Percentiles rank a stretch among this genome's conserved stretches.
Conservation (phyloP, 306 rosid species). For the Vigna nakashimae region DNA sequence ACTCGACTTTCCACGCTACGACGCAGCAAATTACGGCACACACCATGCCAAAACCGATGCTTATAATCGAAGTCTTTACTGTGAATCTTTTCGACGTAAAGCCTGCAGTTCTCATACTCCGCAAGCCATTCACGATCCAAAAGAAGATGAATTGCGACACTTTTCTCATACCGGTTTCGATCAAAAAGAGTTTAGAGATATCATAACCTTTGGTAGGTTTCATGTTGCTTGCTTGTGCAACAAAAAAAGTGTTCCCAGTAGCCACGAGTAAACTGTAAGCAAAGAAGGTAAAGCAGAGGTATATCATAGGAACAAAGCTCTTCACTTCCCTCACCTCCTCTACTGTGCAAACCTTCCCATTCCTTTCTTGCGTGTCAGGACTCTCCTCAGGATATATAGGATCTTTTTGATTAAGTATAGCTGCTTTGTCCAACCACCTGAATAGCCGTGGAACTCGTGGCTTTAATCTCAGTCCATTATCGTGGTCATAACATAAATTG, state of each 20-base stretch:
- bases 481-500: background rate
- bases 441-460: background rate
- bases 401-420: background rate
- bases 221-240: background rate
- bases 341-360: background rate
- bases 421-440: slow-evolving; percentile 13
- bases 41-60: slow-evolving; percentile 16
- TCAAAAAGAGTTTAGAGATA: background rate
- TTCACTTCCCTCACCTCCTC: slow-evolving; percentile 9
- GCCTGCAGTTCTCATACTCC: background rate
- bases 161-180: background rate
- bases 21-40: slow-evolving; percentile 17
- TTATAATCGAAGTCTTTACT: background rate
- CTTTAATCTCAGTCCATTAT: background rate
- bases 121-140: no score
- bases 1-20: slow-evolving; percentile 23
- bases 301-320: background rate
- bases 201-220: background rate
- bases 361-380: background rate
- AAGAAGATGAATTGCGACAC: background rate
- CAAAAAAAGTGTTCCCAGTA: slow-evolving; percentile 20
- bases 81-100: background rate
- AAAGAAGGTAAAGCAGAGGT: background rate
- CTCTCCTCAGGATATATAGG: background rate
- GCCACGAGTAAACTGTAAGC: background rate